Evolutionary conservation across 441 rosid genomes (phyloP).

Genomic region (Syzygium syzygioides): DNA sequence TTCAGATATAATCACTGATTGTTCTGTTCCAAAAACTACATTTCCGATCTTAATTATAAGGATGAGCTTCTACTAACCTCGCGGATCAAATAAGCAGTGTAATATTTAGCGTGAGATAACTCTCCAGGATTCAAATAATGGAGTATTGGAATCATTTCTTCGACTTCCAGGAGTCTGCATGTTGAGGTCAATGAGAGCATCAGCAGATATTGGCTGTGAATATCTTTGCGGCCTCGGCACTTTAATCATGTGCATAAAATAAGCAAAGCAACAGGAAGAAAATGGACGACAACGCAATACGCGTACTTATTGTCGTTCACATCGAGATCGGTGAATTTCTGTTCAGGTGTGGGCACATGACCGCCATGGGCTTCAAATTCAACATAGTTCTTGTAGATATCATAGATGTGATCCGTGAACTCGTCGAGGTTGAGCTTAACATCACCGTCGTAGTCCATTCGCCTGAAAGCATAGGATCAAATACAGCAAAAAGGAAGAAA

Average conservation of each 20-base stretch:
- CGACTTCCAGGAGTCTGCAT: conserved; percentile 28
- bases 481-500: not conserved
- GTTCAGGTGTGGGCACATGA: conserved; percentile 26
- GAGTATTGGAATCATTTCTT: conserved; percentile 51
- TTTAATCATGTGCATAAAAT: not conserved
- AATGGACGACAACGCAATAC: not conserved
- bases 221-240: not conserved
- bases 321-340: conserved; percentile 51
- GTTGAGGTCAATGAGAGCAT: not conserved
- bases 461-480: conserved; percentile 8
- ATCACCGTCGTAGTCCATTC: conserved; percentile 44
- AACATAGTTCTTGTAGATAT: conserved; percentile 36
- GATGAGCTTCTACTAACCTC: conserved; percentile 28
- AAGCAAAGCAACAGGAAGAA: not conserved
- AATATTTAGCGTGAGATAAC: conserved; percentile 44
- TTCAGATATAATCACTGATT: not conserved
- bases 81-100: conserved; percentile 39
- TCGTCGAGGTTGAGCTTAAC: conserved; percentile 43
- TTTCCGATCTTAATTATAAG: not conserved
- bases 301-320: conserved; percentile 36
- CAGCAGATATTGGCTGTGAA: not conserved
- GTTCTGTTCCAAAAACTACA: not conserved
- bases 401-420: conserved; percentile 32
- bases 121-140: conserved; percentile 63
- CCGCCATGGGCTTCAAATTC: conserved; percentile 28